Evolutionary conservation across 2,329 filamentous ascomycete genomes (phyloP).

Genomic region (Colletotrichum paranaense): DNA sequence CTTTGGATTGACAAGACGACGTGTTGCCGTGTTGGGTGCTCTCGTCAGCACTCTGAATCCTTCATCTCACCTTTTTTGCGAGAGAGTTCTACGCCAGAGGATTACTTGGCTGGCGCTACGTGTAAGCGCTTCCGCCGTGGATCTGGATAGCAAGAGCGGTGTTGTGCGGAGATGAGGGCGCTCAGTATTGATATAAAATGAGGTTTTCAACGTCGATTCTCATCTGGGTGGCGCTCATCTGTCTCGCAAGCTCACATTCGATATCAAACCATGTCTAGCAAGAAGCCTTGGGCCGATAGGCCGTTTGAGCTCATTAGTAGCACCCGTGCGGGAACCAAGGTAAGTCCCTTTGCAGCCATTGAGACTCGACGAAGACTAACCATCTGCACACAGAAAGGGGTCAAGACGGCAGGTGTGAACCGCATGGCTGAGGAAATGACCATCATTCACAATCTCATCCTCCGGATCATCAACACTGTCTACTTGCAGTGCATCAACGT

Average conservation of each 20-base stretch:
- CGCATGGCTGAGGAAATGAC: slow-evolving; percentile 45
- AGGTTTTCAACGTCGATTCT: background rate
- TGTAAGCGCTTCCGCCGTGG: background rate
- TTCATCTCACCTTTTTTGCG: background rate
- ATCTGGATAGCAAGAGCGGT: background rate
- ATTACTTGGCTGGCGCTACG: background rate
- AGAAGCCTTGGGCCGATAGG: slow-evolving; percentile 47
- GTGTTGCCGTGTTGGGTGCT: background rate
- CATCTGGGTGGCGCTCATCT: background rate
- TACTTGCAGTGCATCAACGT: slow-evolving; percentile 42
- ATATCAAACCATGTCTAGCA: background rate
- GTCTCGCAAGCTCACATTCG: background rate
- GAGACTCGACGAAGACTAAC: background rate
- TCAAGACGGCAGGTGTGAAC: slow-evolving; percentile 37
- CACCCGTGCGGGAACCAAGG: slow-evolving; percentile 40
- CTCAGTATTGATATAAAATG: background rate
- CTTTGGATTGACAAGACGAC: background rate
- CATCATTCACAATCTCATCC: slow-evolving; percentile 45
- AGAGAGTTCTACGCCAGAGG: background rate
- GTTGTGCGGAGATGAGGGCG: background rate
- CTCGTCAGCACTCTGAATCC: slow-evolving; percentile 28
- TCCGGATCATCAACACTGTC: slow-evolving; percentile 44
- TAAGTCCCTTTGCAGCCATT: background rate
- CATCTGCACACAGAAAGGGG: slow-evolving; percentile 28
- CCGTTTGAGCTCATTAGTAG: slow-evolving; percentile 46